Conservation (phyloP, 495 filamentous ascomycete species). For the Pseudevernia furfuracea region DNA sequence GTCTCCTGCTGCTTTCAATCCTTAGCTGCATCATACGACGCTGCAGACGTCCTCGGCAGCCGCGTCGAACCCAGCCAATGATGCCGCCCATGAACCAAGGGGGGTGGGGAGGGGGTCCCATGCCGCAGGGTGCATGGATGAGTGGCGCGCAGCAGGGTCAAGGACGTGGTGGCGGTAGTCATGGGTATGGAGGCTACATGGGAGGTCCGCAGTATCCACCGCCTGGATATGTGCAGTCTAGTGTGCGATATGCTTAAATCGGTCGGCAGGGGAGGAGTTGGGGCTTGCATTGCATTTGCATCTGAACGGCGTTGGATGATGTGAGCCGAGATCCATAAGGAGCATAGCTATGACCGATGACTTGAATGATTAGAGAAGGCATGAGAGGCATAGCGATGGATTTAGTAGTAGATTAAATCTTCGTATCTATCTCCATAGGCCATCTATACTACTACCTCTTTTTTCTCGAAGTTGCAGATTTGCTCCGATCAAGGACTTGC, state of each 20-base stretch:
- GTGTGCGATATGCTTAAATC: conserved; percentile 32
- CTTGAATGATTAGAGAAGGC: background rate
- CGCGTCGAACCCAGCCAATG: conserved; percentile 17
- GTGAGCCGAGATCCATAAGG: background rate
- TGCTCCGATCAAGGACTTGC: background rate
- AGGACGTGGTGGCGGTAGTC: conserved; percentile 10
- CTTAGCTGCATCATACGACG: conserved; percentile 51
- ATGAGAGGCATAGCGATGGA: conserved; percentile 6
- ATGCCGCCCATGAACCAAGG: conserved; percentile 22
- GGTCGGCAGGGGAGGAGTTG: background rate
- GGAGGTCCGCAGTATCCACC: conserved; percentile 14
- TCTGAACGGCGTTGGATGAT: background rate
- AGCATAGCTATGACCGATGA: background rate
- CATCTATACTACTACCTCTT: background rate
- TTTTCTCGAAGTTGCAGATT: background rate
- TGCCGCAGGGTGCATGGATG: conserved; percentile 18
- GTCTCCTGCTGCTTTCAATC: conserved; percentile 55
- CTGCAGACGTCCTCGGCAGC: conserved; percentile 40
- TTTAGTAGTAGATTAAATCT: background rate
- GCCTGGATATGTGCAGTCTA: conserved; percentile 26
- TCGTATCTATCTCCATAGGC: background rate
- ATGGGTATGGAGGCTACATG: conserved; percentile 9
- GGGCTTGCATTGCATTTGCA: conserved; percentile 11
- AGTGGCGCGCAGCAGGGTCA: conserved; percentile 14
- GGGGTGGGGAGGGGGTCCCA: conserved; percentile 22